Percentiles rank a stretch among this genome's conserved stretches.
phyloP scores from a whole-genome alignment of 179 eudicot genomes.

The Silene vulgaris region DNA sequence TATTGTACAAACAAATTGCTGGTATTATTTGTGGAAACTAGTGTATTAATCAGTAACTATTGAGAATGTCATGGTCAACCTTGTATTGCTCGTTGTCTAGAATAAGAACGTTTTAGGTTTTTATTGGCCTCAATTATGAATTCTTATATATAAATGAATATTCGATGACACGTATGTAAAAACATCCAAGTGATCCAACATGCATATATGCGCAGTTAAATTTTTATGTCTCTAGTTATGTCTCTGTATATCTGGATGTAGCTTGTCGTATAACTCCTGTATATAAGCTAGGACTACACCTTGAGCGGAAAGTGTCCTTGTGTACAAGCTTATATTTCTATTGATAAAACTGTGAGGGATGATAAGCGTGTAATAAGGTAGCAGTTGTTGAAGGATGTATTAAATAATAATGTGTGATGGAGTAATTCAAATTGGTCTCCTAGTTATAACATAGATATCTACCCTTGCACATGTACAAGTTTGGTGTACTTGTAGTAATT shows the following conservation, averaged over 20 bases:
- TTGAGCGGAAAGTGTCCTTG: slow-evolving; percentile 9
- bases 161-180: not conserved
- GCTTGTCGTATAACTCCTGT: not conserved
- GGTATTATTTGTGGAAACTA: not conserved
- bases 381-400: not conserved
- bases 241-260: not conserved
- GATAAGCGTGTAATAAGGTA: slow-evolving; percentile 8
- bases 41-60: not conserved
- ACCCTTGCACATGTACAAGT: not conserved
- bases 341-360: not conserved
- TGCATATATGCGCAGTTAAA: not conserved
- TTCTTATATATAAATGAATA: not conserved
- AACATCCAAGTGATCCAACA: not conserved
- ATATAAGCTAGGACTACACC: slow-evolving; percentile 8
- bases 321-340: slow-evolving; percentile 15
- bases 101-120: not conserved
- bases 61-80: not conserved
- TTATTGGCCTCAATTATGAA: not conserved
- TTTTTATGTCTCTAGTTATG: not conserved
- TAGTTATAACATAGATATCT: not conserved
- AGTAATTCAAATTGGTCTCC: not conserved
- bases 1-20: not conserved
- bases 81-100: not conserved
- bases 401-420: not conserved
- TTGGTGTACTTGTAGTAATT: not conserved